These are phyloP conservation scores for Ganoderma boninense DNA, from an alignment of 1,284 basidiomycete species.

Conservation along the genomic window DNA sequence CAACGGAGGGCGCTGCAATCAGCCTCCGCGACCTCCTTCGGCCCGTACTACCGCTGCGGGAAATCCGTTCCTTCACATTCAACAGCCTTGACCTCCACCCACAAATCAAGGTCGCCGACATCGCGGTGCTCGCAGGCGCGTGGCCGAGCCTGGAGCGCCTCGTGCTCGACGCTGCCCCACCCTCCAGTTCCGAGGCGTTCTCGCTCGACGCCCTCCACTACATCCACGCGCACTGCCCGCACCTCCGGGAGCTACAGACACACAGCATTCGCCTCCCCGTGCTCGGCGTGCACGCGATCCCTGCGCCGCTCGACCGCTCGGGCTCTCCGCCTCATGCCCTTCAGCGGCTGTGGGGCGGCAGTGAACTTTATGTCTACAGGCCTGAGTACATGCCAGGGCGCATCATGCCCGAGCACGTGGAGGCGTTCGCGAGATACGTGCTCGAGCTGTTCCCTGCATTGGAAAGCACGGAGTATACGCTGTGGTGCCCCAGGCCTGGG, in stretches of 20 bases:
- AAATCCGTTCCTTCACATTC: neutral
- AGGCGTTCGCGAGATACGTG: neutral
- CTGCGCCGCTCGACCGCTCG: neutral
- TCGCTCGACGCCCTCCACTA: neutral
- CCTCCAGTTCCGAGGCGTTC: neutral
- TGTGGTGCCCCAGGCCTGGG: too few relatives aligned
- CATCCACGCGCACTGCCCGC: neutral
- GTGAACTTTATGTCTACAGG: too few relatives aligned
- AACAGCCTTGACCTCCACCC: neutral
- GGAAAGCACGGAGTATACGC: too few relatives aligned
- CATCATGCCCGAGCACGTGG: neutral
- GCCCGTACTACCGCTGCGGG: neutral
- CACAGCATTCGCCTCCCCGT: neutral
- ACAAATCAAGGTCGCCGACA: neutral
- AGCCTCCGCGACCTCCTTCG: neutral
- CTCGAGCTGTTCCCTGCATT: neutral
- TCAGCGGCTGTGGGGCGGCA: neutral
- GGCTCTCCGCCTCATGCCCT: neutral
- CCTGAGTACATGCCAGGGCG: too few relatives aligned
- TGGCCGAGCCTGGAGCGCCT: neutral
- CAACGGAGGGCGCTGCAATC: neutral
- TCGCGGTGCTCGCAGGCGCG: neutral
- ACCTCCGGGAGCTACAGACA: neutral
- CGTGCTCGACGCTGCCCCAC: neutral
- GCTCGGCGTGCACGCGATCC: neutral